These are phyloP conservation scores for Papiliotrema flavescens DNA, from an alignment of 1,284 basidiomycete species.

Conservation along the genomic window DNA sequence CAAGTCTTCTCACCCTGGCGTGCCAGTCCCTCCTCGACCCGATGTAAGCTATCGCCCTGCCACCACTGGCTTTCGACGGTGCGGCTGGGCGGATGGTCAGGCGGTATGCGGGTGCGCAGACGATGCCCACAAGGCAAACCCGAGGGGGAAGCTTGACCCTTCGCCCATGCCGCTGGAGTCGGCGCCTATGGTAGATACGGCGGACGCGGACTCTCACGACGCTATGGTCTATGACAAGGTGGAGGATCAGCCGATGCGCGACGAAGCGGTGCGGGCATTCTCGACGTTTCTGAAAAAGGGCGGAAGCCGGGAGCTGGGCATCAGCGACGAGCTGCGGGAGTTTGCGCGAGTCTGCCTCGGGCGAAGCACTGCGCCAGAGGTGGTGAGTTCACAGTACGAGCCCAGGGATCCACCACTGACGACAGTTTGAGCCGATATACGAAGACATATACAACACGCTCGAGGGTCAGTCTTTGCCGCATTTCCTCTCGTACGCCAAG, in stretches of 20 bases:
- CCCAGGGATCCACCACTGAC: not conserved
- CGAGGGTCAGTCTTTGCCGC: conserved; percentile 34
- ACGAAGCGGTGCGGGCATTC: conserved; percentile 31
- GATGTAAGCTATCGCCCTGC: not conserved
- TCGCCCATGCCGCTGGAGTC: not conserved
- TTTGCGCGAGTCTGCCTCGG: conserved; percentile 17
- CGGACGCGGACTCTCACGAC: not conserved
- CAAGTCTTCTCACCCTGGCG: not conserved
- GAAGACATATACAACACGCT: conserved; percentile 34
- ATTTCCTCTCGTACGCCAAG: conserved; percentile 31
- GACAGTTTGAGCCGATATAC: conserved; percentile 35
- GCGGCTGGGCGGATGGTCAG: not conserved
- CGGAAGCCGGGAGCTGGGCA: conserved; percentile 28
- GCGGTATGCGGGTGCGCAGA: no score
- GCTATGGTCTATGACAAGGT: conserved; percentile 5
- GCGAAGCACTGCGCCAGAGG: conserved; percentile 32
- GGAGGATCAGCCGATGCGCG: conserved; percentile 30
- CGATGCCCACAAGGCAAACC: not conserved
- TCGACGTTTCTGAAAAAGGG: conserved; percentile 32
- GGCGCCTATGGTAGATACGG: no score
- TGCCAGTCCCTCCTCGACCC: not conserved
- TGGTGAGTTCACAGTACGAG: conserved; percentile 18
- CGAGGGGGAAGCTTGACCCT: not conserved
- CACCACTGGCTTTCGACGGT: not conserved
- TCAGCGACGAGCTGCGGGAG: conserved; percentile 35